Evolutionary conservation across 2,329 filamentous ascomycete species (phyloP), one percentile per base, ranked within the genome.

Genomic region (Metarhizium guizhouense): DNA sequence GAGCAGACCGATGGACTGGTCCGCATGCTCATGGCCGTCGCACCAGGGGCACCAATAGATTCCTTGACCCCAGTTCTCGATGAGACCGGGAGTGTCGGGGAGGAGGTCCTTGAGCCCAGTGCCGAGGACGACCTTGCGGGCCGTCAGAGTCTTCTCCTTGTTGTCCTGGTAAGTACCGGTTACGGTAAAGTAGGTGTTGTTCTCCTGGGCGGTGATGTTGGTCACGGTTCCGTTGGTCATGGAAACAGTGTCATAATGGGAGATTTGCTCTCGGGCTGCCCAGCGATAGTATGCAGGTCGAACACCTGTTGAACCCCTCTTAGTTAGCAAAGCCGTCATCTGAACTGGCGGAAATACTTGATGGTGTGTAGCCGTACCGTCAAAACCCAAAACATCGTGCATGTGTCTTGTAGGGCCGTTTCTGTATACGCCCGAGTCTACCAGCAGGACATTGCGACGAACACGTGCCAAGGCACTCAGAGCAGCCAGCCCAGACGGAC

Each of bases 31-130:
- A 59, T 78, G 73, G 13, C 82, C 82, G 62, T 85, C 82, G 59
- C 82, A 85, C 82, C 82, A 85, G 0, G 81, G 81, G 54, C 82
- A 85, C 80, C 82, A 85, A 68, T 70, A 85, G 53, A 85, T 76
- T 6, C 82, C 83, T 57, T 78, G 73, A 51, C 80, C 81, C 75
- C 79, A 85, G 61, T 75, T 77, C 54, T 82, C 77, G 7, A 60
- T 36, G 0, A 85, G 54, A 0, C 83, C 82, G 0, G 82, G 81
- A 0, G 80, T 84, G 0, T 56, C 25, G 1, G 83, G 81, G 2
- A 85, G 67, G 29, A 81, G 64, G 61, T 85, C 82, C 6, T 67
- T 68, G 20, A 85, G 66, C 5, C 82, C 83, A 0, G 81, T 84
- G 25, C 74, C 82, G 3, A 85, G 74, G 38, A 85, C 69, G 40